Base-by-base conservation (phyloP, 257 asterid genomes). In the Solanum okadae region DNA sequence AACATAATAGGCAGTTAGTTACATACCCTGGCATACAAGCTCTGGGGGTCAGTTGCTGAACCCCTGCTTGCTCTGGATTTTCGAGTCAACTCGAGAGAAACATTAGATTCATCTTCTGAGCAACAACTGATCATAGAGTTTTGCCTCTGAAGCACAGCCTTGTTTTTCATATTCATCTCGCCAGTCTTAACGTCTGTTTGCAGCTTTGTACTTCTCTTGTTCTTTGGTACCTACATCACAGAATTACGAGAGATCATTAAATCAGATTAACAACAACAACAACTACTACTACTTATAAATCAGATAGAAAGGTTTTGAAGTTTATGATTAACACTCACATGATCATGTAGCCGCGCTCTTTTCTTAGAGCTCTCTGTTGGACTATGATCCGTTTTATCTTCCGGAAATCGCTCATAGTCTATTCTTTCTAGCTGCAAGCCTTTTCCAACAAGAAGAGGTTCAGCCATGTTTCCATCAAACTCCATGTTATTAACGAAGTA, bases 21-120 rank as follows among this genome's bases (percentile, higher is more conserved):
- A 25, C 76, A 84, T 95, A 95, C 99, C 94, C 98, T 94, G 72
- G 99, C 99, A 91, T 96, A 95, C 78, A 95, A 93, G 92, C 99
- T 96, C 86, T 96, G 99, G 11, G 98, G 93, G 86, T 96, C 99
- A 87, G 98, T 95, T 73, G 98, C 99, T 35, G 96, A 85, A 2
- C 95, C 95, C 88, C 95, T 93, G 90, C 86, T 90, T 75, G 91
- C 94, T 89, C 93, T 95, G 56, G 91, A 84, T 88, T 96, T 96
- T 12, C 2, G 68, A 15, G 25, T 81, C 35, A 92, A 52, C 37
- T 89, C 94, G 56, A 91, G 91, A 22, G 94, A 93, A 86, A 79
- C 93, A 78, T 91, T 91, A 13, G 89, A 90, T 89, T 89, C 93
- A 46, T 93, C 95, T 87, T 94, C 96, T 0, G 94, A 92, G 92